Evolutionary conservation across 805 yeast species (phyloP), one percentile per base, ranked within the genome.

Genomic region (Candida orba): DNA sequence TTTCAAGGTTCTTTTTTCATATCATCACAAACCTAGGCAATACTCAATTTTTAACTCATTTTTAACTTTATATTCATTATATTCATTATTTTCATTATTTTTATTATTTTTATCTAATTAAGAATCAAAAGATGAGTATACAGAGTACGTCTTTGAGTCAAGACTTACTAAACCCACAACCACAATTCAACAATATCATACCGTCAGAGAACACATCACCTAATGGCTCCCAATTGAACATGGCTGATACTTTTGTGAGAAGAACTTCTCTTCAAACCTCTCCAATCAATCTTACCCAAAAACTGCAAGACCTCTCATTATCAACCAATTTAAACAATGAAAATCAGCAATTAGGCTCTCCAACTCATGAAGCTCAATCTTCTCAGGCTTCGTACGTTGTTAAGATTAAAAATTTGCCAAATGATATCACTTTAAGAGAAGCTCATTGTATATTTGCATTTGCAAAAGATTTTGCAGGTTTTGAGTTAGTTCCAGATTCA

Each of bases 391-490:
- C 34, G 9, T 61, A 54, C 39, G 55, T 61, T 12, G 51, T 79
- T 37, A 69, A 66, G 47, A 56, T 84, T 40, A 67, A 68, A 51
- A 81, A 81, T 54, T 56, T 81, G 12, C 93, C 95, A 8, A 52
- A 63, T 4, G 88, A 84, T 62, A 66, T 84, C 25, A 61, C 84
- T 3, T 51, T 71, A 31, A 73, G 93, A 59, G 95, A 84, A 59
- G 80, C 85, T 3, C 68, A 74, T 39, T 68, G 81, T 14, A 71
- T 84, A 8, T 84, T 84, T 58, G 74, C 91, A 6, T 64, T 84
- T 43, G 84, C 86, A n/a, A 64, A 69, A 48, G 87, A 81, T 52
- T 81, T 81, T 38, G 50, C 72, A 31, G 69, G 64, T 45, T 64
- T 78, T 34, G 83, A 77, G 43, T 51, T 78, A 33, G 55, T 64